A percentile compares a stretch with the other conserved stretches of the same genome.
phyloP scores from a whole-genome alignment of 331 rosid genomes.

The Arachis monticola region DNA sequence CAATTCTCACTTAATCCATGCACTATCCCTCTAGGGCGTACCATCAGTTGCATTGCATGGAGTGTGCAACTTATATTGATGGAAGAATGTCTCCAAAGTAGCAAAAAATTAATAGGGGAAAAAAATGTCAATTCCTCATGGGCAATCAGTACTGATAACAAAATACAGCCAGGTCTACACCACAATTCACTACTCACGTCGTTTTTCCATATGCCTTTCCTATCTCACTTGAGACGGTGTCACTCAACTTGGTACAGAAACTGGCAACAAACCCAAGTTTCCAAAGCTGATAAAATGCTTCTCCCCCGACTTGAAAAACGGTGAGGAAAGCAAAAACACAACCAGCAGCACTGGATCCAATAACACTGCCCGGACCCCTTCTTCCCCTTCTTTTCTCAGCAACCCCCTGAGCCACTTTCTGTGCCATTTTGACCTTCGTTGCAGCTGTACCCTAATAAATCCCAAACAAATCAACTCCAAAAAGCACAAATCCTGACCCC shows the following conservation, averaged over 20 bases:
- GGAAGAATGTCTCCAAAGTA: no score
- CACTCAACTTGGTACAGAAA: constrained; percentile 95
- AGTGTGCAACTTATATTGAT: neutral
- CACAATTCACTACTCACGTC: constrained; percentile 62
- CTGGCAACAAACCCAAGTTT: constrained; percentile 94
- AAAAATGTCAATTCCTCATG: neutral
- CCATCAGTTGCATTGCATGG: constrained; percentile 12
- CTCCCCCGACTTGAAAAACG: constrained; percentile 74
- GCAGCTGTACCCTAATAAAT: constrained; percentile 83
- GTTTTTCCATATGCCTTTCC: constrained; percentile 96
- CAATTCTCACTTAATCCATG: neutral
- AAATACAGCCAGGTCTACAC: constrained; percentile 13
- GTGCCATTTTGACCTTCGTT: constrained; percentile 90
- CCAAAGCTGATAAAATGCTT: constrained; percentile 70
- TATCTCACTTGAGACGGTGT: constrained; percentile 95
- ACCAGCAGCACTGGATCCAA: constrained; percentile 99
- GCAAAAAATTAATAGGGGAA: no score
- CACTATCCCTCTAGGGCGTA: neutral
- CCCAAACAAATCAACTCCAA: constrained; percentile 41
- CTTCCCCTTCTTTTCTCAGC: constrained; percentile 97
- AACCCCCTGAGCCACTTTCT: constrained; percentile 92
- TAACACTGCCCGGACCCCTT: constrained; percentile 94
- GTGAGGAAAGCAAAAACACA: constrained; percentile 82
- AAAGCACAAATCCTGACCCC: constrained; percentile 29
- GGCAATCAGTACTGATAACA: constrained; percentile 4